Base-by-base conservation (phyloP, 768 basidiomycete genomes). In the Psilocybe subaeruginosa region DNA sequence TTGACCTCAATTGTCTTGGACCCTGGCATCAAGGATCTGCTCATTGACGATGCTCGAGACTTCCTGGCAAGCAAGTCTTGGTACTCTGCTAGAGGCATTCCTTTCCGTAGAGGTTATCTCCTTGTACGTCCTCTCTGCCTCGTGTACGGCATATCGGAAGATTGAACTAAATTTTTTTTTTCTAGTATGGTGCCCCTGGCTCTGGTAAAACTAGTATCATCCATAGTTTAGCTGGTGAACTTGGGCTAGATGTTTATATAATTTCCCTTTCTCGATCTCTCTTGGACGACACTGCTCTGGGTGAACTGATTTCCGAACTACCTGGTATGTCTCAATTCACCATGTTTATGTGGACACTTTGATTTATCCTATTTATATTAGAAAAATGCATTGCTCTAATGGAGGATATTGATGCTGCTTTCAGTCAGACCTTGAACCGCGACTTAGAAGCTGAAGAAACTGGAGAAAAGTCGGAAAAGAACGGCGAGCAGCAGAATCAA, bases 361-460 rank as follows among this genome's bases (percentile, higher is more conserved):
- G 46, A 46, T 58, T 43, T 52, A 63, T 37, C 37, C 12, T 31
- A 46, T 29, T 43, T 57, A 50, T 30, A 9, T 8, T 57, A 79
- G 79, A 85, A 59, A 79, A 80, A 64, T 91, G 88, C 66, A 88
- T 93, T 58, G 85, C 87, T 4, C 78, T 94, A 37, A 91, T 94
- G 85, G 91, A 93, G 71, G 92, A 93, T 69, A 88, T 93, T 57
- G 92, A 94, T 65, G 90, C 87, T 2, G 91, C 90, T 2, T 90
- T 93, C 73, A 76, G 75, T 35, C 73, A 77, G 53, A 72, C 68
- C 23, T 56, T 83, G 17, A 82, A 77, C 60, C 80, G 81, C 9
- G 80, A 81, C 6, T 43, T 54, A 33, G 68, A 48, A 8, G 45
- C 31, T 31, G 51, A 58, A 9, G 65, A 65, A 19, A 59, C 59